Evolutionary conservation across 208 protist species (phyloP).

Genomic region (Angomonas ambiguus): DNA sequence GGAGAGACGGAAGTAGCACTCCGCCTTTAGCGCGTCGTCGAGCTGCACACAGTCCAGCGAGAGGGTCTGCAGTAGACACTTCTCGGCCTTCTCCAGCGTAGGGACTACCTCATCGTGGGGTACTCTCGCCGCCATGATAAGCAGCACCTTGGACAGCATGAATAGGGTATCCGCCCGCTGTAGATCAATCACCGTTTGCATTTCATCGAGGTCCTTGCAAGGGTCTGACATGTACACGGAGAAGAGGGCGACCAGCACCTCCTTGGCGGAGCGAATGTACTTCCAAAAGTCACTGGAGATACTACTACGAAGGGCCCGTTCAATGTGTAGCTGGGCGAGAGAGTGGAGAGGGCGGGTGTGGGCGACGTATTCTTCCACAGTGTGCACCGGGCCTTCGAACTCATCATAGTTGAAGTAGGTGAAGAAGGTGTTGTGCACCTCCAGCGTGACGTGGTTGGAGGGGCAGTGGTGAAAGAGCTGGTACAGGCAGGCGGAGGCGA

Average conservation of each 20-base stretch:
- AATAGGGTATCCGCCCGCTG: conserved; percentile 78
- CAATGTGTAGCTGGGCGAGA: conserved; percentile 64
- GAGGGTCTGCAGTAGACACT: conserved; percentile 70
- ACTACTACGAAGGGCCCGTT: conserved; percentile 78
- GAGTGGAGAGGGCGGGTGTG: conserved; percentile 74
- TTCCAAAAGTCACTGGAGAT: conserved; percentile 77
- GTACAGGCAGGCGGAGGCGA: conserved; percentile 79
- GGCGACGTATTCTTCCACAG: conserved; percentile 81
- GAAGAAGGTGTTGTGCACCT: conserved; percentile 80
- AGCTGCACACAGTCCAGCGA: conserved; percentile 30
- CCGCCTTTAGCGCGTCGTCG: conserved; percentile 40
- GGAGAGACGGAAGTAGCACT: conserved; percentile 67
- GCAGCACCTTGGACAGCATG: conserved; percentile 67
- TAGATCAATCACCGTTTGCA: conserved; percentile 53
- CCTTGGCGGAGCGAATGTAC: conserved; percentile 71
- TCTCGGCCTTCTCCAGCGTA: conserved; percentile 77
- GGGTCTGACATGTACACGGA: conserved; percentile 61
- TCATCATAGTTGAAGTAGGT: conserved; percentile 76
- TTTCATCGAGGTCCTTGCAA: conserved; percentile 48
- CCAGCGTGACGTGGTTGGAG: conserved; percentile 52
- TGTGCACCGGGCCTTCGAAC: conserved; percentile 71
- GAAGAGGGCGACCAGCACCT: conserved; percentile 65
- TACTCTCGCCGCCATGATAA: conserved; percentile 80
- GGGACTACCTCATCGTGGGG: conserved; percentile 54
- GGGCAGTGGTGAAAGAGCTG: conserved; percentile 79